Percentiles rank a stretch among this genome's conserved stretches.
Evolutionary conservation across 2,329 filamentous ascomycete genomes (phyloP).

Genomic region (Alternaria sp.): DNA sequence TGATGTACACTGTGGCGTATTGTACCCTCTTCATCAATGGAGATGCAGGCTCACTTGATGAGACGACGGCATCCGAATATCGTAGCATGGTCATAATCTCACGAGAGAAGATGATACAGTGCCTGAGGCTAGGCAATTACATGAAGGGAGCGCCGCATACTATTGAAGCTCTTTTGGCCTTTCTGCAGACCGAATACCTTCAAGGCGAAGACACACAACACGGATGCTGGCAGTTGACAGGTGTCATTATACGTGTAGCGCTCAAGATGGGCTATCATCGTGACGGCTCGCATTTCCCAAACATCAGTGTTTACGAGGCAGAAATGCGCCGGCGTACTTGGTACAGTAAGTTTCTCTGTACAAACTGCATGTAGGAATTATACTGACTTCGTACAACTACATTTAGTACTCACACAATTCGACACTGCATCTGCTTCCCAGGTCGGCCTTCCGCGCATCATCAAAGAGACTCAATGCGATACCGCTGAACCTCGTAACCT

Average conservation of each 20-base stretch:
- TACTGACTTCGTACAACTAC: too few relatives aligned
- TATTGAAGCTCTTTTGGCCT: neutral
- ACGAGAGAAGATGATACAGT: constrained; percentile 3
- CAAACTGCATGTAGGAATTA: too few relatives aligned
- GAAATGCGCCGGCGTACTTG: neutral
- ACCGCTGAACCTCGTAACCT: neutral
- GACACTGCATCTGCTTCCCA: neutral
- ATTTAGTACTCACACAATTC: neutral
- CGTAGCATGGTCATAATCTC: neutral
- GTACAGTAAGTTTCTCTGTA: neutral
- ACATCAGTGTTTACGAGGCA: neutral
- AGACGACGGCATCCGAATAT: neutral
- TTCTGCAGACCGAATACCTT: neutral
- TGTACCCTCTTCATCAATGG: neutral
- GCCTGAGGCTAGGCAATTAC: neutral
- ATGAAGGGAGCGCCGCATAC: constrained; percentile 1
- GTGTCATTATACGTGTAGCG: neutral
- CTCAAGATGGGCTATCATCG: constrained; percentile 1
- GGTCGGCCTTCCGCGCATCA: constrained; percentile 1
- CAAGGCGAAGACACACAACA: constrained; percentile 3
- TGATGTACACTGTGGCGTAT: neutral
- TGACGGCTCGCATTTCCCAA: neutral
- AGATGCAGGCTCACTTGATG: neutral
- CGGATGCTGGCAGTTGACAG: neutral
- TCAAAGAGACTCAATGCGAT: constrained; percentile 1